A percentile compares a stretch with the other conserved stretches of the same genome.
These are phyloP conservation scores for Anthoceros angustus DNA, from an alignment of 225 moss, liverwort and hornwort species.

Conservation along the genomic window DNA sequence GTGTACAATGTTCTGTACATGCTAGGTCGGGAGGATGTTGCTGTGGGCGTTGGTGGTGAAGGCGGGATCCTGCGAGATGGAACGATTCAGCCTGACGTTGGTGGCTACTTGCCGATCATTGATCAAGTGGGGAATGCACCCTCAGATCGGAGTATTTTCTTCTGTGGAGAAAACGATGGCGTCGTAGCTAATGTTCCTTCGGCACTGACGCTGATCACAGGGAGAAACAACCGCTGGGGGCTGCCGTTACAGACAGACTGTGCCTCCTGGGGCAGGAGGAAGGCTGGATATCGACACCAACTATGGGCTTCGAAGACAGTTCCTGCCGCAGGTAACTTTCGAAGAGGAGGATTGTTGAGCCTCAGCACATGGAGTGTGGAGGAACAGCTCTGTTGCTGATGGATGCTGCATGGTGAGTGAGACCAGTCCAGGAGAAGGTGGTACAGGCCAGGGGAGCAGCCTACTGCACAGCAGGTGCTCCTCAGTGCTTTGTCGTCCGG, in stretches of 20 bases:
- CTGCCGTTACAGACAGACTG: neutral
- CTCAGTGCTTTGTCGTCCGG: neutral
- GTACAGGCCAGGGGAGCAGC: neutral
- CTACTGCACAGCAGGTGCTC: neutral
- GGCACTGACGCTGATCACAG: neutral
- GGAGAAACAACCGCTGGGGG: neutral
- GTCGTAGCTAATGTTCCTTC: neutral
- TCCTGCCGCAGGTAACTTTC: neutral
- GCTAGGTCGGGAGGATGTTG: neutral
- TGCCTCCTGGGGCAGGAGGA: neutral
- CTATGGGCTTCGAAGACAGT: constrained; percentile 1
- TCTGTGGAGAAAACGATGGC: neutral
- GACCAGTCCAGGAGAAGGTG: neutral
- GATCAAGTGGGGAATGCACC: neutral
- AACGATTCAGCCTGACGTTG: constrained; percentile 4
- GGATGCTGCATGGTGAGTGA: no score
- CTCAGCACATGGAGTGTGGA: neutral
- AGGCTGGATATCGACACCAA: neutral
- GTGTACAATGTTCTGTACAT: neutral
- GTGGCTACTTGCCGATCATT: neutral
- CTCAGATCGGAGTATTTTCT: neutral
- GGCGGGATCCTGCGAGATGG: neutral
- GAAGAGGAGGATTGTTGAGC: neutral
- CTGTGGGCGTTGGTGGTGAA: neutral
- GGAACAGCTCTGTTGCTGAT: neutral